phyloP scores from a whole-genome alignment of 768 basidiomycete species.

The Podaxis sp. region DNA sequence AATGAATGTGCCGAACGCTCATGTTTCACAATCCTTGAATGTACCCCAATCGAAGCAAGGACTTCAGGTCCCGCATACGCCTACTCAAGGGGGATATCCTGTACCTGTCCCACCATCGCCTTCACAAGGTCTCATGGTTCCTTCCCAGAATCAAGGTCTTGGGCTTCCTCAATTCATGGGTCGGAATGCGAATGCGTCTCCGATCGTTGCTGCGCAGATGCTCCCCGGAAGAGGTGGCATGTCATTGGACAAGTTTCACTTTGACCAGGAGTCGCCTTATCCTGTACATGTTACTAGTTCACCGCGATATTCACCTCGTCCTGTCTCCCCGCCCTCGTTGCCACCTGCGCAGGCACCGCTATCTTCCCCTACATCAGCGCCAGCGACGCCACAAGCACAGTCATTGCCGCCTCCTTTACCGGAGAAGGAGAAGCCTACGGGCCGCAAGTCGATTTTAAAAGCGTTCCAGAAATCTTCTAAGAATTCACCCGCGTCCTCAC shows the following conservation, averaged over 20 bases:
- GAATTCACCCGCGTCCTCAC: slow-evolving; percentile 20
- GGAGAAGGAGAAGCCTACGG: slow-evolving; percentile 44
- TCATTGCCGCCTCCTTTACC: slow-evolving; percentile 26
- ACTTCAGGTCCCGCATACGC: slow-evolving; percentile 1
- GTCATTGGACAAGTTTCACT: slow-evolving; percentile 51
- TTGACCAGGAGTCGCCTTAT: slow-evolving; percentile 76
- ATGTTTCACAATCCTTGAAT: not conserved
- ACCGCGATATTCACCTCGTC: slow-evolving; percentile 31
- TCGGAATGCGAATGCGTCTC: slow-evolving; percentile 25
- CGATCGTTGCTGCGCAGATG: slow-evolving; percentile 44
- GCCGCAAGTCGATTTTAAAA: slow-evolving; percentile 74
- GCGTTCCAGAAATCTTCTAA: slow-evolving; percentile 20
- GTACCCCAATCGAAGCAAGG: slow-evolving; percentile 14
- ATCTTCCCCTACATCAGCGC: slow-evolving; percentile 27
- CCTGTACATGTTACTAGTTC: slow-evolving; percentile 44
- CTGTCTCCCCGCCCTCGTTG: slow-evolving; percentile 29
- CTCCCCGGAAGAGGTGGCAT: slow-evolving; percentile 31
- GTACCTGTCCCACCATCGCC: slow-evolving; percentile 8
- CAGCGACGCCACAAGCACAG: slow-evolving; percentile 7
- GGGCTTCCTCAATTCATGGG: slow-evolving; percentile 1
- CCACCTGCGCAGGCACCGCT: slow-evolving; percentile 1
- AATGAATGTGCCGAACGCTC: not conserved
- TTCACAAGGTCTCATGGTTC: slow-evolving; percentile 4
- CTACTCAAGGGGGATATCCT: slow-evolving; percentile 10
- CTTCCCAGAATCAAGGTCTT: slow-evolving; percentile 8